Percentiles rank a stretch among this genome's conserved stretches.
phyloP scores from a whole-genome alignment of 1,284 basidiomycete genomes.

The Ganoderma multipileum region DNA sequence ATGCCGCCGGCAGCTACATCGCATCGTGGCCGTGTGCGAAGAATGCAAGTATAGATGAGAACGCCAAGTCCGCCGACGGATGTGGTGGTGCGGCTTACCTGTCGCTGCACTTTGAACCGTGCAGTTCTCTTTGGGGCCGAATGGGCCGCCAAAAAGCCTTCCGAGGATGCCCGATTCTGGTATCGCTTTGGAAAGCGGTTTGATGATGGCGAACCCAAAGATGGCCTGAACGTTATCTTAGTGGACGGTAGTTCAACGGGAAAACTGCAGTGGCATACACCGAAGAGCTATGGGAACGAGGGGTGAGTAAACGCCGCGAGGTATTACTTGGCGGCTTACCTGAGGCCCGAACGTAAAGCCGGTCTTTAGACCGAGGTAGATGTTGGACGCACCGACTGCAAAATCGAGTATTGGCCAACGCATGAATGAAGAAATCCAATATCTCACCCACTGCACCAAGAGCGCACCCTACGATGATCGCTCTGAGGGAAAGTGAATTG shows the following conservation, averaged over 20 bases:
- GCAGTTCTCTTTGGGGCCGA: constrained; percentile 75
- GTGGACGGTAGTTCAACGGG: constrained; percentile 7
- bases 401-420: not conserved
- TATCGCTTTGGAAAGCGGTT: constrained; percentile 58
- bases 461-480: constrained; percentile 64
- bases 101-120: constrained; percentile 54
- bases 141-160: constrained; percentile 60
- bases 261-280: constrained; percentile 37
- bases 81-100: not conserved
- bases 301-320: not conserved
- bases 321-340: constrained; percentile 12
- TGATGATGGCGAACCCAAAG: constrained; percentile 72
- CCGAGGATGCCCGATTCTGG: constrained; percentile 53
- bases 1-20: constrained; percentile 56
- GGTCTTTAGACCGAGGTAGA: constrained; percentile 75
- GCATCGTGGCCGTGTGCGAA: not conserved
- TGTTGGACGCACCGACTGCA: constrained; percentile 35
- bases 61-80: constrained; percentile 1
- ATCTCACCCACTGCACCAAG: constrained; percentile 60
- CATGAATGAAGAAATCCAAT: not conserved
- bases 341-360: constrained; percentile 73
- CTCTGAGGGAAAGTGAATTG: constrained; percentile 39
- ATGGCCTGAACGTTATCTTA: constrained; percentile 48
- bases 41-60: not conserved
- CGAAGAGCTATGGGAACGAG: constrained; percentile 50